Evolutionary conservation across 202 grass and related monocot genomes (phyloP).

Genomic region (Zizania palustris): DNA sequence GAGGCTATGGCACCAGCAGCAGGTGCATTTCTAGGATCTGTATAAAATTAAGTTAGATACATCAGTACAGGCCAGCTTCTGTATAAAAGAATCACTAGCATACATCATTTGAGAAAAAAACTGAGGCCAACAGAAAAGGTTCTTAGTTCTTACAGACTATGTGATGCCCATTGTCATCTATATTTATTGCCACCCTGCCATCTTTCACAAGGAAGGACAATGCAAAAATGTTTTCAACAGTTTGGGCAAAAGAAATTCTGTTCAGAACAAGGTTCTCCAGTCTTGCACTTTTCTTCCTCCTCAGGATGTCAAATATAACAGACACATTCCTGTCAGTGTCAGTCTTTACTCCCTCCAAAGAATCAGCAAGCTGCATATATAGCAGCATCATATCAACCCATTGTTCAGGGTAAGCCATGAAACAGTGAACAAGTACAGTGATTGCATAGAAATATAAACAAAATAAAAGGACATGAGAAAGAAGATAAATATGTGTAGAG

Average conservation of each 20-base stretch:
- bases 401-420: background rate
- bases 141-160: slow-evolving; percentile 63
- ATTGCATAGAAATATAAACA: slow-evolving; percentile 18
- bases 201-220: slow-evolving; percentile 95
- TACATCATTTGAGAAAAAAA: slow-evolving; percentile 9
- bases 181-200: slow-evolving; percentile 77
- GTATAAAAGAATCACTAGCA: too few species aligned
- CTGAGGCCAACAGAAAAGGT: background rate
- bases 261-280: slow-evolving; percentile 86
- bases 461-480: background rate
- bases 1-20: slow-evolving; percentile 63
- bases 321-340: slow-evolving; percentile 89
- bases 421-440: background rate
- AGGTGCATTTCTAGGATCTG: slow-evolving; percentile 92
- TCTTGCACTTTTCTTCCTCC: slow-evolving; percentile 62
- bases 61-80: too few species aligned
- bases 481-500: background rate
- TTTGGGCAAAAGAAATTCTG: slow-evolving; percentile 83
- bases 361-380: slow-evolving; percentile 62
- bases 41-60: slow-evolving; percentile 36
- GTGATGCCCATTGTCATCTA: slow-evolving; percentile 66
- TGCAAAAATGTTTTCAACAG: slow-evolving; percentile 91
- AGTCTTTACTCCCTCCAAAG: slow-evolving; percentile 60
- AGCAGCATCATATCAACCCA: background rate
- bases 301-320: slow-evolving; percentile 71